Percentiles rank a stretch among this genome's conserved stretches.
Conservation (phyloP, 106 monocot species). For the Allium fistulosum region DNA sequence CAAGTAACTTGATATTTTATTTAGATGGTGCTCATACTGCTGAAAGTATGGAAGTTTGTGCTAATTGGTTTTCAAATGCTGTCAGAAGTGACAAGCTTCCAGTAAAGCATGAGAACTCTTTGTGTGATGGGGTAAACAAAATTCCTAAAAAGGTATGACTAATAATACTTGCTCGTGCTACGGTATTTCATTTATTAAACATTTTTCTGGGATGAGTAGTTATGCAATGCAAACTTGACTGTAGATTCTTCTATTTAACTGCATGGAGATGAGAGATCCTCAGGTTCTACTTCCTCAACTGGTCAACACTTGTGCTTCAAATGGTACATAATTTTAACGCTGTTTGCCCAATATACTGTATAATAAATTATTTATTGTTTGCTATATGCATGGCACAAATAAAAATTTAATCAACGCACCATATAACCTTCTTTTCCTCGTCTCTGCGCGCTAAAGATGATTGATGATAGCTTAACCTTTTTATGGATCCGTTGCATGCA, state of each 20-base stretch:
- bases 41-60: slow-evolving; percentile 89
- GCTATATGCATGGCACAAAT: too few species aligned
- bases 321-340: slow-evolving; percentile 31
- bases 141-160: slow-evolving; percentile 34
- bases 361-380: too few species aligned
- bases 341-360: neutral
- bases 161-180: too few species aligned
- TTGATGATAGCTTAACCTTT: too few species aligned
- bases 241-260: slow-evolving; percentile 92
- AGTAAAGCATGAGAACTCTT: slow-evolving; percentile 10
- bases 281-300: slow-evolving; percentile 61
- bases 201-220: too few species aligned
- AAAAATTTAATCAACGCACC: too few species aligned
- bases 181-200: too few species aligned
- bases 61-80: slow-evolving; percentile 67
- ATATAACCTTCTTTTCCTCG: too few species aligned
- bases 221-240: slow-evolving; percentile 5
- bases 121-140: slow-evolving; percentile 15
- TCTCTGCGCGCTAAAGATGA: too few species aligned
- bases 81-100: slow-evolving; percentile 10
- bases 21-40: slow-evolving; percentile 94
- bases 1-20: slow-evolving; percentile 61
- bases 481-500: too few species aligned
- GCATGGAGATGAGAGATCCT: slow-evolving; percentile 92
- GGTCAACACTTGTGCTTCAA: slow-evolving; percentile 39